These are phyloP conservation scores for Dendrothele bispora DNA, from an alignment of 768 basidiomycete species.

Conservation along the genomic window DNA sequence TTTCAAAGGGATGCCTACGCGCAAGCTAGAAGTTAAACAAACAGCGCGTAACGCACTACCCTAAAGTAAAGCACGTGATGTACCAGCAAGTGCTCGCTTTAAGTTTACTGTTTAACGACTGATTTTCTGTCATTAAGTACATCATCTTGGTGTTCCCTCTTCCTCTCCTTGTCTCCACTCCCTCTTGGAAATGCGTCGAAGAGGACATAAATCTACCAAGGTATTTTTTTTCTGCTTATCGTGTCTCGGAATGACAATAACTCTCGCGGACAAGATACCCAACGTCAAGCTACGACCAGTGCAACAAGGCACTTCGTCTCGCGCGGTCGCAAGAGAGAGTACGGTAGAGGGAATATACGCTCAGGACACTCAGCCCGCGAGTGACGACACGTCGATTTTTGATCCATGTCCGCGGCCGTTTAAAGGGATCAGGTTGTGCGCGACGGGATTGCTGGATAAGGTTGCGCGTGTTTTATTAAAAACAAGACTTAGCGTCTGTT, in stretches of 20 bases:
- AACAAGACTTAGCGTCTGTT: background rate
- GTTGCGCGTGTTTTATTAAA: slow-evolving; percentile 21
- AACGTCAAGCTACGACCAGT: slow-evolving; percentile 81
- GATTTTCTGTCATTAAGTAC: too few relatives aligned
- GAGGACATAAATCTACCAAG: slow-evolving; percentile 5
- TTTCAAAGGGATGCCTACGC: too few relatives aligned
- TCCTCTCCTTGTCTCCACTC: too few relatives aligned
- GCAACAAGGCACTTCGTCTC: slow-evolving; percentile 32
- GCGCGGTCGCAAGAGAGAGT: slow-evolving; percentile 19
- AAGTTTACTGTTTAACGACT: too few relatives aligned
- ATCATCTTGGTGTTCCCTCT: too few relatives aligned
- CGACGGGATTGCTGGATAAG: slow-evolving; percentile 80
- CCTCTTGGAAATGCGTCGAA: background rate
- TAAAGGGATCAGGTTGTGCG: slow-evolving; percentile 63
- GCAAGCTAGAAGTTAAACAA: too few relatives aligned
- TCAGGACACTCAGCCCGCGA: slow-evolving; percentile 49
- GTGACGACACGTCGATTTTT: slow-evolving; percentile 41
- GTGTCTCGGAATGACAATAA: too few relatives aligned
- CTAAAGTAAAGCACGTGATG: too few relatives aligned
- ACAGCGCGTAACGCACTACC: too few relatives aligned
- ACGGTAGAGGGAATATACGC: slow-evolving; percentile 37
- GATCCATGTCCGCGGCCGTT: slow-evolving; percentile 69
- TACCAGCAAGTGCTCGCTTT: too few relatives aligned
- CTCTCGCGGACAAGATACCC: slow-evolving; percentile 55
- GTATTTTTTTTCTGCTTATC: background rate